Evolutionary conservation across 306 rosid species (phyloP), one percentile per base, ranked within the genome.

Genomic region (Rubus parviflorus): DNA sequence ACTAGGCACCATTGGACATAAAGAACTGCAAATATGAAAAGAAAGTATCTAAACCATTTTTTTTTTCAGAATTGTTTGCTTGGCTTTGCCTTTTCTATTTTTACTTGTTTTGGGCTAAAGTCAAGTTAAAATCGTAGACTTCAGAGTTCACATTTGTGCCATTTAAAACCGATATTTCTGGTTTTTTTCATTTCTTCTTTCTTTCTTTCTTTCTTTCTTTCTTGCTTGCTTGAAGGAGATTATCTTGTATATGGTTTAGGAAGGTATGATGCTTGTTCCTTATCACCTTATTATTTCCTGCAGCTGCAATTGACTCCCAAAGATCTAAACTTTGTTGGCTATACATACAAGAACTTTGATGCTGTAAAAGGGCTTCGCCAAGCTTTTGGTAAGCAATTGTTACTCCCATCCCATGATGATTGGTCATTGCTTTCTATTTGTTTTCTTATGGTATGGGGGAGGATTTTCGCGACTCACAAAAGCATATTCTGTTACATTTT

Each of bases 311-410:
- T 92, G 76, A 90, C 97, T 70, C 92, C 98, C 82, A 95, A 95
- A 86, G 98, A 95, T 87, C 87, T 95, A 53, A 95, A 84, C 87
- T 95, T 95, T 74, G 98, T 95, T 72, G 98, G 98, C 25, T 95
- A 95, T 71, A 95, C 98, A 52, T 94, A 92, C 95, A 94, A 94
- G 89, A 94, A 94, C 86, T 92, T 94, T 4, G 98, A 94, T 89
- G 98, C 98, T 45, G 96, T 95, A 67, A 92, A 92, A 84, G 98
- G 91, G 82, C 96, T 90, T 84, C 93, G 88, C 53, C 95, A 82
- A 66, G 86, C 95, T 75, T 76, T 83, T 69, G 95, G 98, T 95
- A 90, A 74, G 88, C 70, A 78, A 67, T 45, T 63, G 43, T 77
- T n/a, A 72, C 73, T 75, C 75, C 43, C 70, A 35, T 72, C 72